These are phyloP conservation scores for Kewa caespitosa DNA, from an alignment of 179 eudicot genomes.

Conservation along the genomic window DNA sequence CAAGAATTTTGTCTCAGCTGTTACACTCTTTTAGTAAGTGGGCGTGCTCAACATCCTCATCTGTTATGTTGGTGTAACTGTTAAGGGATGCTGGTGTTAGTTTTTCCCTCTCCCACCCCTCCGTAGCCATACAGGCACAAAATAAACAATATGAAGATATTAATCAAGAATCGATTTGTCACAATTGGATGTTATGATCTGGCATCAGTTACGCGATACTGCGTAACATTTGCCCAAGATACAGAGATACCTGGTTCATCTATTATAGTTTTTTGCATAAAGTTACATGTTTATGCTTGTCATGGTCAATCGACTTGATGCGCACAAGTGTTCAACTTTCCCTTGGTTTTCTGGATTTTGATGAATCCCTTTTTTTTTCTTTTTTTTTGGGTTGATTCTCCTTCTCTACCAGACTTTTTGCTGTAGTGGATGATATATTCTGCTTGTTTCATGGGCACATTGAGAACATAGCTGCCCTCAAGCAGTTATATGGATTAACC, in stretches of 20 bases:
- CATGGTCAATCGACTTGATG: neutral
- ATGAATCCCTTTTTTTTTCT: neutral
- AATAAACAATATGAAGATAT: no score
- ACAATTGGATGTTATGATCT: neutral
- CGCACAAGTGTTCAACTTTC: neutral
- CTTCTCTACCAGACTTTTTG: conserved; percentile 51
- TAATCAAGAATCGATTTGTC: no score
- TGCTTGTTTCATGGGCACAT: conserved; percentile 94
- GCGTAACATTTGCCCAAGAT: neutral
- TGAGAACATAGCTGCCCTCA: conserved; percentile 75
- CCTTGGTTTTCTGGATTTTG: neutral
- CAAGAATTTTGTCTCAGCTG: neutral
- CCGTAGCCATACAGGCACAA: neutral
- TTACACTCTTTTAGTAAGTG: neutral
- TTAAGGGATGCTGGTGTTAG: neutral
- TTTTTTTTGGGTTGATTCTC: neutral
- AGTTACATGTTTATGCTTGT: conserved; percentile 2
- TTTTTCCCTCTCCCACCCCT: neutral
- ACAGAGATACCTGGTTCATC: neutral
- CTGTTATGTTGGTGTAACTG: neutral
- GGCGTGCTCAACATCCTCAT: neutral
- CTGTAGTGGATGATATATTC: conserved; percentile 84
- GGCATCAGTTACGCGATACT: neutral
- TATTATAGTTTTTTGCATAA: neutral
- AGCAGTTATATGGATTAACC: conserved; percentile 81